Percentiles rank a stretch among this genome's conserved stretches.
phyloP scores from a whole-genome alignment of 768 basidiomycete species.

The Auricularia sp. region DNA sequence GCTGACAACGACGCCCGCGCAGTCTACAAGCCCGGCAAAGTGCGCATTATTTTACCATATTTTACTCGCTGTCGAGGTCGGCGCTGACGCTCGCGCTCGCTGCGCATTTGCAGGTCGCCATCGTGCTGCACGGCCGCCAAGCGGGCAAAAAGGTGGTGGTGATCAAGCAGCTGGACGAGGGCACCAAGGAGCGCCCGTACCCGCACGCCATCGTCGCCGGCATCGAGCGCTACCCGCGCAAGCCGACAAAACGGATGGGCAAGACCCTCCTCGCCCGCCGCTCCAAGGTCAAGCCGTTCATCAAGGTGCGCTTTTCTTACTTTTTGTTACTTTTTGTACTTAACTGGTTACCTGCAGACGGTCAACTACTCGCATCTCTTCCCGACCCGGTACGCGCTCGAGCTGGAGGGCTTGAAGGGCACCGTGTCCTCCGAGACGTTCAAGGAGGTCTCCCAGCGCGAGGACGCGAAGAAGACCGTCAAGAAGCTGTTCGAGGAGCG shows the following conservation, averaged over 20 bases:
- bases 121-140: slow-evolving; percentile 97
- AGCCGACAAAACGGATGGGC: slow-evolving; percentile 96
- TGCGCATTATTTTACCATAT: slow-evolving; percentile 19
- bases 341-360: slow-evolving; percentile 34
- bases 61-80: background rate
- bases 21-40: slow-evolving; percentile 97
- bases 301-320: slow-evolving; percentile 57
- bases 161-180: slow-evolving; percentile 95
- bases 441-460: slow-evolving; percentile 93
- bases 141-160: slow-evolving; percentile 99
- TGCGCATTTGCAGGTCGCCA: slow-evolving; percentile 55
- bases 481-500: slow-evolving; percentile 96
- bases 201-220: slow-evolving; percentile 98
- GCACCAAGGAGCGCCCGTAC: slow-evolving; percentile 91
- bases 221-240: slow-evolving; percentile 94
- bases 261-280: slow-evolving; percentile 86
- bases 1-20: background rate
- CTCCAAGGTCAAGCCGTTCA: slow-evolving; percentile 98
- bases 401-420: slow-evolving; percentile 91
- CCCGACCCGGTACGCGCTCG: slow-evolving; percentile 97
- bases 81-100: background rate
- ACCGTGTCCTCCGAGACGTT: slow-evolving; percentile 78
- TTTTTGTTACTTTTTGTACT: background rate
- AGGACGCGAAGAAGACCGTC: slow-evolving; percentile 89
- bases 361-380: slow-evolving; percentile 99